Conservation (phyloP, 176 grass and related monocot species). For the Oryza coarctata region DNA sequence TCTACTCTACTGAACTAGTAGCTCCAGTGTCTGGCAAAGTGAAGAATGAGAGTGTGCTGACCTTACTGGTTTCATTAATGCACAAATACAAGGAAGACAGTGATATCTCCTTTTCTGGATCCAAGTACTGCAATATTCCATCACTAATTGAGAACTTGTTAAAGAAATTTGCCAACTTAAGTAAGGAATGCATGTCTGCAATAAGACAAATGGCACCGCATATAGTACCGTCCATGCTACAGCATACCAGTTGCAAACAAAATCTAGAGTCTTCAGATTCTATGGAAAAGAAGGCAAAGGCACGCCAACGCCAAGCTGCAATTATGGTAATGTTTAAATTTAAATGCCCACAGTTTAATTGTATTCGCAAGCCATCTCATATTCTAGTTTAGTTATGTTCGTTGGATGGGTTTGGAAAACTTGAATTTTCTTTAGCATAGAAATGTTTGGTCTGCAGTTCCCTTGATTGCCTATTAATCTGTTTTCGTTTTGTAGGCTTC, state of each 20-base stretch:
- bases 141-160: conserved; percentile 79
- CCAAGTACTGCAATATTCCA: conserved; percentile 80
- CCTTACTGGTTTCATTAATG: conserved; percentile 76
- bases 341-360: background rate
- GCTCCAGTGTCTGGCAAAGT: conserved; percentile 39
- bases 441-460: background rate
- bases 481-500: background rate
- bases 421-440: conserved; percentile 5
- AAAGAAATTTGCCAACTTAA: conserved; percentile 84
- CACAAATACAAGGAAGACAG: conserved; percentile 81
- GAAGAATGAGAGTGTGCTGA: conserved; percentile 73
- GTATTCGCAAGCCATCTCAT: background rate
- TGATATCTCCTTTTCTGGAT: conserved; percentile 60
- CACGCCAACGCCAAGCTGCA: conserved; percentile 80
- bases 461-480: background rate
- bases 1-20: conserved; percentile 63
- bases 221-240: conserved; percentile 43
- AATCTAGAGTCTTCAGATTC: conserved; percentile 56
- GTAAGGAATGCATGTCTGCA: conserved; percentile 50
- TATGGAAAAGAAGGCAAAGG: conserved; percentile 76
- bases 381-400: conserved; percentile 12
- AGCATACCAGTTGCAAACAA: conserved; percentile 32
- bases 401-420: background rate
- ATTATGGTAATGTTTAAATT: conserved; percentile 67
- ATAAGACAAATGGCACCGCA: conserved; percentile 71